Percentiles rank a stretch among this genome's conserved stretches.
Conservation (phyloP, 2,329 filamentous ascomycete species). For the Zarea fungicola region DNA sequence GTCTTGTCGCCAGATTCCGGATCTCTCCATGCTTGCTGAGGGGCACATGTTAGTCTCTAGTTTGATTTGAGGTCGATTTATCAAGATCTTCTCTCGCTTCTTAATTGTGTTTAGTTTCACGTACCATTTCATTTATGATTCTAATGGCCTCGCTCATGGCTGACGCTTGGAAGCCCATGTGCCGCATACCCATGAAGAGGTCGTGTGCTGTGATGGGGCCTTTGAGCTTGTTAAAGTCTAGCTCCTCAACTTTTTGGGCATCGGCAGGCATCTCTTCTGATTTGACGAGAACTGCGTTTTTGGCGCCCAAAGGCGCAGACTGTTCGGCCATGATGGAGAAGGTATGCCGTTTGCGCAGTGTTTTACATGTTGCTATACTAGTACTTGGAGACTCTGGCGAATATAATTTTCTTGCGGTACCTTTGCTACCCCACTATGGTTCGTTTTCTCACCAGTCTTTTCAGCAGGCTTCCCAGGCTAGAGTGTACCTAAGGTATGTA, state of each 20-base stretch:
- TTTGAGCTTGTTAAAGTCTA: constrained; percentile 84
- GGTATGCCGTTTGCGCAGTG: background rate
- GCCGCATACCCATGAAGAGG: constrained; percentile 72
- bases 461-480: background rate
- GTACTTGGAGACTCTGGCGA: background rate
- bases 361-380: background rate
- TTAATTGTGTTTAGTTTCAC: too few relatives aligned
- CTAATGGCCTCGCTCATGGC: constrained; percentile 80
- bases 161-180: constrained; percentile 71
- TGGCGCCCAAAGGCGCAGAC: constrained; percentile 56
- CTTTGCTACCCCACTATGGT: constrained; percentile 6
- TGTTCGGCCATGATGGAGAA: constrained; percentile 13
- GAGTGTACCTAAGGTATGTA: too few relatives aligned
- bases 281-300: constrained; percentile 76
- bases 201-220: constrained; percentile 79
- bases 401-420: constrained; percentile 5
- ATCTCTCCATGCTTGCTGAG: constrained; percentile 69
- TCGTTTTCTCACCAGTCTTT: background rate
- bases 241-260: constrained; percentile 77
- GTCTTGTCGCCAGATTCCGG: constrained; percentile 73
- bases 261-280: constrained; percentile 77
- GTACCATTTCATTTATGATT: constrained; percentile 96
- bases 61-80: background rate
- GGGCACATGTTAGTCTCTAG: background rate
- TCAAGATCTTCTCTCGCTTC: too few relatives aligned